Evolutionary conservation across 352 stramenopile genomes (phyloP).

Genomic region (Pythium monospermum): DNA sequence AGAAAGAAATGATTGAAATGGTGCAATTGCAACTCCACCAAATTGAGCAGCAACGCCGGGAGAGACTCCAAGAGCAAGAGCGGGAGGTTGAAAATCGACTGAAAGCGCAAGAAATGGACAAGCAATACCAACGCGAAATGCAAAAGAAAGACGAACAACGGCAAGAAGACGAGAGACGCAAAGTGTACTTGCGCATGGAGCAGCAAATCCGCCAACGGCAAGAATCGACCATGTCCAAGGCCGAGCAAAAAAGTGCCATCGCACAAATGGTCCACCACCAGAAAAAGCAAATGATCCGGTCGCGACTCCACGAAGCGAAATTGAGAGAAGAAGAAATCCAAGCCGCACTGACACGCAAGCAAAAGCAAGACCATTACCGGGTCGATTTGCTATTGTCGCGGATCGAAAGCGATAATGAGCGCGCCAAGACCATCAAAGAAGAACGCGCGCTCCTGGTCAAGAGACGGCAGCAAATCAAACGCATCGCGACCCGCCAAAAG

Average conservation of each 20-base stretch:
- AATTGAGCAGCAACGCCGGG: constrained; percentile 47
- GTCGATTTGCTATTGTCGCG: constrained; percentile 46
- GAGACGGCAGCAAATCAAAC: constrained; percentile 63
- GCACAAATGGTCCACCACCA: constrained; percentile 49
- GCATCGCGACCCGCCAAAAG: constrained; percentile 51
- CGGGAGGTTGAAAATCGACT: constrained; percentile 35
- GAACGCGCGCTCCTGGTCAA: constrained; percentile 52
- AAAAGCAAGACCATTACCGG: constrained; percentile 64
- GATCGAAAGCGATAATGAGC: constrained; percentile 61
- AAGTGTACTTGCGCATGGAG: constrained; percentile 62
- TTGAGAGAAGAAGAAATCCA: constrained; percentile 79
- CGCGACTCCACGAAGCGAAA: constrained; percentile 61
- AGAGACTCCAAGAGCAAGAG: constrained; percentile 46
- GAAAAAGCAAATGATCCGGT: constrained; percentile 42
- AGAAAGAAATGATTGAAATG: constrained; percentile 57
- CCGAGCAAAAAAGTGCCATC: constrained; percentile 45
- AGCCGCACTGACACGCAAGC: constrained; percentile 40
- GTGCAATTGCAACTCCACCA: constrained; percentile 56
- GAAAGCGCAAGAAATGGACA: constrained; percentile 40
- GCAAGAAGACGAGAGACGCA: constrained; percentile 44
- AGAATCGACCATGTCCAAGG: constrained; percentile 31
- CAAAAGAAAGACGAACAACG: constrained; percentile 47
- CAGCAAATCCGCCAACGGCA: constrained; percentile 44
- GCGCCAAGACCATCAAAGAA: constrained; percentile 43
- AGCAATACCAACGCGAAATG: constrained; percentile 37